A percentile compares a stretch with the other conserved stretches of the same genome.
Evolutionary conservation across 2,329 filamentous ascomycete genomes (phyloP).

Genomic region (Cephalotrichum gorgonifer): DNA sequence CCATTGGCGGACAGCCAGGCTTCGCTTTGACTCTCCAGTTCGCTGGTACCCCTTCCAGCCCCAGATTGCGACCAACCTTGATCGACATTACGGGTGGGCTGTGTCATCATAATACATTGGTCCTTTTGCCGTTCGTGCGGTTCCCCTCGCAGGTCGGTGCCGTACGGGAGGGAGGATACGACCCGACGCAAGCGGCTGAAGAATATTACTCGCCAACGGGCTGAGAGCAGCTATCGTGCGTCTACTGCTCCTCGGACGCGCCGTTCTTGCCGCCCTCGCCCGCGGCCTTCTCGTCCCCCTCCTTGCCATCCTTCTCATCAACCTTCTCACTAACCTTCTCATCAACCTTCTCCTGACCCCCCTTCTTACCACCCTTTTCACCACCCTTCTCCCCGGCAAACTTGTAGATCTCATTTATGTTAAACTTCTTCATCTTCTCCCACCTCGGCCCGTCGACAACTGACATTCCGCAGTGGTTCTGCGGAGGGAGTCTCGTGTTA

Average conservation of each 20-base stretch:
- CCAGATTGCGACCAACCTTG: too few species aligned
- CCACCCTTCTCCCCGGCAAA: slow-evolving; percentile 9
- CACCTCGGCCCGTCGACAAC: slow-evolving; percentile 62
- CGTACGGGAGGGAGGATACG: too few species aligned
- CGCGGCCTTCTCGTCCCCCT: not conserved
- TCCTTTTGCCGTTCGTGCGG: too few species aligned
- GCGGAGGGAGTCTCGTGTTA: not conserved
- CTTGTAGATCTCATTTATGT: slow-evolving; percentile 63
- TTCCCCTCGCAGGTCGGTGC: too few species aligned
- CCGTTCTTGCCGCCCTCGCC: not conserved
- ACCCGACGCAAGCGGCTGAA: too few species aligned
- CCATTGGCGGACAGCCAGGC: too few species aligned
- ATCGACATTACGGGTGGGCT: too few species aligned
- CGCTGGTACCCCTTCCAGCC: too few species aligned
- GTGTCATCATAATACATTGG: too few species aligned
- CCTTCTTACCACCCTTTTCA: not conserved
- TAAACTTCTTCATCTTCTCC: slow-evolving; percentile 66
- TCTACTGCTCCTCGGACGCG: not conserved
- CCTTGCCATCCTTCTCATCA: not conserved
- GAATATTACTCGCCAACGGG: too few species aligned
- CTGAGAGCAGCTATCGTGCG: too few species aligned
- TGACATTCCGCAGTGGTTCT: slow-evolving; percentile 70
- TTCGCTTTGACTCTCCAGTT: too few species aligned
- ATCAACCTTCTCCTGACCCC: not conserved
- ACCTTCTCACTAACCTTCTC: not conserved